Evolutionary conservation across 495 filamentous ascomycete genomes (phyloP).

Genomic region (Chaetomidium leptoderma): DNA sequence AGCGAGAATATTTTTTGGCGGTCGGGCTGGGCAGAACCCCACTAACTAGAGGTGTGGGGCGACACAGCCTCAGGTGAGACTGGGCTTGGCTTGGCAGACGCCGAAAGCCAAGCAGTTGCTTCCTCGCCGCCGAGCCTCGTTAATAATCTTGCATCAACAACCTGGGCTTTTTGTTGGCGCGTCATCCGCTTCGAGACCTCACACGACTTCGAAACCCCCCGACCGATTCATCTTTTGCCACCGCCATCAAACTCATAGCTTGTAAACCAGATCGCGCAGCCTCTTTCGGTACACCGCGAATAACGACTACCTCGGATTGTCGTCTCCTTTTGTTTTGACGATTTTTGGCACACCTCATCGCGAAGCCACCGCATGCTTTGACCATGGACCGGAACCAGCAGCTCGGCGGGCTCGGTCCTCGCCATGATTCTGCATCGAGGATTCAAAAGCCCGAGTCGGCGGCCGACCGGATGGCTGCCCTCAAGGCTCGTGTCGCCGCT

Average conservation of each 20-base stretch:
- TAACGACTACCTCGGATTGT: too few relatives aligned
- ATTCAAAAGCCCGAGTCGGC: conserved; percentile 51
- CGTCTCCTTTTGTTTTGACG: not conserved
- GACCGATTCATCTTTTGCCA: not conserved
- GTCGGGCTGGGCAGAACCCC: conserved; percentile 29
- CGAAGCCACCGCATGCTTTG: conserved; percentile 12
- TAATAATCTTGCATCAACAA: not conserved
- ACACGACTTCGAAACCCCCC: not conserved
- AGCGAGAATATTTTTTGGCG: conserved; percentile 40
- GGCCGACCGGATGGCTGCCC: conserved; percentile 55
- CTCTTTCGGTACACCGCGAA: too few relatives aligned
- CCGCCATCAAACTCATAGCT: not conserved
- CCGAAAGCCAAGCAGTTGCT: not conserved
- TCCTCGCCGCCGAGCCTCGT: not conserved
- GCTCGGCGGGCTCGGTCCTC: conserved; percentile 47
- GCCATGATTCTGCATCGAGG: conserved; percentile 47
- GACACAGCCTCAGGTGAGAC: not conserved
- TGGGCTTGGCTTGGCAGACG: not conserved
- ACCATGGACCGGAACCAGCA: conserved; percentile 44
- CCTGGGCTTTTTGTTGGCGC: not conserved
- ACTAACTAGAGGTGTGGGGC: not conserved
- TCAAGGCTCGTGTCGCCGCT: conserved; percentile 79
- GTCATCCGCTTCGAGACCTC: not conserved
- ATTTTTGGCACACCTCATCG: too few relatives aligned
- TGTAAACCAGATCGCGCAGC: too few relatives aligned